Base-by-base conservation (phyloP, 352 stramenopile genomes). In the Pythium dissotocum region DNA sequence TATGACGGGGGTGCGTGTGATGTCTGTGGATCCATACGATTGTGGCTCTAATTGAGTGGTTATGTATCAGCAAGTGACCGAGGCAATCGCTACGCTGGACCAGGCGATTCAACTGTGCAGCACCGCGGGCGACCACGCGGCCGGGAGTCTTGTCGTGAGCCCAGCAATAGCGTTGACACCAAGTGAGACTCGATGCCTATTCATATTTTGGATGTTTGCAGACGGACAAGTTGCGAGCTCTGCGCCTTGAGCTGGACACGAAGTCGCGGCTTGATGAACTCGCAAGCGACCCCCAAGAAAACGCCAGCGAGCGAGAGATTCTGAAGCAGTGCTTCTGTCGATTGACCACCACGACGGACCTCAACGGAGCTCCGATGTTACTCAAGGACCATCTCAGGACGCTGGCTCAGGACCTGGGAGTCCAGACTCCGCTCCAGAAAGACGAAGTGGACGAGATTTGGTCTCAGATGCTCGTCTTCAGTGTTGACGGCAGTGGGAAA, bases 391-490 rank as follows among this genome's bases (percentile, higher is more conserved):
- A 87, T 32, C 46, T 91, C 21, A 61, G 70, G n/a, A 44, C 18
- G 2, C 44, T 89, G 1, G 76, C 81, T 30, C 24, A 33, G 6
- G 68, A 79, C 42, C 52, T 91, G 10, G 71, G 71, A 6, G 74
- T 72, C 16, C 52, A 67, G 6, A 68, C 74, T 10, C 30, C 57
- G 21, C 67, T 91, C 1, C 73, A 16, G 14, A 60, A 63, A 32
- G 67, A 59, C 1, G 83, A 91, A 61, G 67, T 80, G n/a, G 76
- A 91, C 13, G 75, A 81, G 18, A 79, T 91, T 10, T 89, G 81
- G 83, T 40, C 32, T 18, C 70, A 76, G 32, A 54, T 72, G 18
- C 16, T 13, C 0, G 30, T 32, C 6, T 40, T 65, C 35, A 6
- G 9, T 6, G 2, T 6, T 30, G 1, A 14, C 10, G 18, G 10